Base-by-base conservation (phyloP, 441 rosid genomes). In the Bocquillonia castaneifolia region DNA sequence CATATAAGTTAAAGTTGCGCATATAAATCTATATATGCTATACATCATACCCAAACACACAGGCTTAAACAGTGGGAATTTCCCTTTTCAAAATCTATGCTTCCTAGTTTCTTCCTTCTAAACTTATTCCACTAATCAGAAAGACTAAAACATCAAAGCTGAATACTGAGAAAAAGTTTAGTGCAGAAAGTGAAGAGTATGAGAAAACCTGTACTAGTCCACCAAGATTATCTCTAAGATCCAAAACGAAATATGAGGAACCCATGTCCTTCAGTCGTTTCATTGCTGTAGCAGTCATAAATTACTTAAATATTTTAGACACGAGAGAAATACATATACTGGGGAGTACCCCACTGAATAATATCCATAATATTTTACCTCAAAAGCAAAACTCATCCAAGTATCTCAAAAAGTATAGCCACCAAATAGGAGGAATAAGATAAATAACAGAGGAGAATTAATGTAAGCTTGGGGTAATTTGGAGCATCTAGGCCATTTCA, bases 161-260 rank as follows among this genome's bases (percentile, higher is more conserved):
- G 13, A 37, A 52, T 6, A 55, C 23, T 42, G 25, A 36, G 44
- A 34, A 12, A 42, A 29, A 51, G 13, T 47, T 50, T 32, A 66
- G 53, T 47, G 3, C 32, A 48, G 59, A 75, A 54, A 63, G 26
- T 15, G 48, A 71, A 59, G n/a, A 55, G 34, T 55, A 51, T 54
- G 54, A 40, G 23, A 42, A 59, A 60, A 92, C 98, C 92, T 91
- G 96, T 29, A 93, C 97, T 40, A 93, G 85, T 71, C 98, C 97
- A 72, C 98, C 98, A 57, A 88, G 98, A 80, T 93, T 93, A 78
- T 93, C 95, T 85, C 95, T 82, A 73, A 93, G 98, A 80, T 93
- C 98, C 85, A 93, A 74, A 37, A 93, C 77, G 34, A 91, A 91
- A 80, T 79, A 91, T 29, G 81, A 84, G 3, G 94, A 92, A 77